phyloP scores from a whole-genome alignment of 345 rosid species.

The Capsella bursapastoris region DNA sequence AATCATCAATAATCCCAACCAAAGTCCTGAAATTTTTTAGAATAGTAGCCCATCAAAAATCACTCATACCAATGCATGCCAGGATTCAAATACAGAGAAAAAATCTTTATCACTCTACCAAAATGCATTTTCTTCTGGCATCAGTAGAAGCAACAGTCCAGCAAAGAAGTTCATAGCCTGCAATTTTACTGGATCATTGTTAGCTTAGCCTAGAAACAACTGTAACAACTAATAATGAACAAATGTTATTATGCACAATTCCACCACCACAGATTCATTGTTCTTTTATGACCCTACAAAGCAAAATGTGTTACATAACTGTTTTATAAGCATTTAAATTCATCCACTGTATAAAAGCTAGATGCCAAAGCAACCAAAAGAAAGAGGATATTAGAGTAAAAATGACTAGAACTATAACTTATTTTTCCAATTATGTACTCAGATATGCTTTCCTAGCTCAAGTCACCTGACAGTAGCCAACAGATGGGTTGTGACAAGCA shows the following conservation, averaged over 20 bases:
- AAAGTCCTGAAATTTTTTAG: conserved; percentile 58
- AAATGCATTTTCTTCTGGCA: conserved; percentile 99
- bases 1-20: conserved; percentile 89
- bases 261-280: neutral
- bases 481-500: conserved; percentile 89
- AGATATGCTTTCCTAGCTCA: neutral
- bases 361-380: neutral
- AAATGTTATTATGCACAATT: neutral
- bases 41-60: no score
- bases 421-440: neutral
- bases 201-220: conserved; percentile 20
- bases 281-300: neutral
- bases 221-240: neutral
- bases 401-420: neutral
- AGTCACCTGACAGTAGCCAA: conserved; percentile 98
- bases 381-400: neutral
- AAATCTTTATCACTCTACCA: conserved; percentile 64
- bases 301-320: neutral
- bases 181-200: conserved; percentile 43
- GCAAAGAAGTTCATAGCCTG: conserved; percentile 99
- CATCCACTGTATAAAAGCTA: neutral
- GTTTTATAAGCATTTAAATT: conserved; percentile 4
- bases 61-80: no score
- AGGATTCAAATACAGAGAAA: neutral
- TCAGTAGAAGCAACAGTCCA: conserved; percentile 88